Percentiles rank a stretch among this genome's conserved stretches.
These are phyloP conservation scores for Phytophthora chlamydospora DNA, from an alignment of 352 stramenopile genomes.

Conservation along the genomic window DNA sequence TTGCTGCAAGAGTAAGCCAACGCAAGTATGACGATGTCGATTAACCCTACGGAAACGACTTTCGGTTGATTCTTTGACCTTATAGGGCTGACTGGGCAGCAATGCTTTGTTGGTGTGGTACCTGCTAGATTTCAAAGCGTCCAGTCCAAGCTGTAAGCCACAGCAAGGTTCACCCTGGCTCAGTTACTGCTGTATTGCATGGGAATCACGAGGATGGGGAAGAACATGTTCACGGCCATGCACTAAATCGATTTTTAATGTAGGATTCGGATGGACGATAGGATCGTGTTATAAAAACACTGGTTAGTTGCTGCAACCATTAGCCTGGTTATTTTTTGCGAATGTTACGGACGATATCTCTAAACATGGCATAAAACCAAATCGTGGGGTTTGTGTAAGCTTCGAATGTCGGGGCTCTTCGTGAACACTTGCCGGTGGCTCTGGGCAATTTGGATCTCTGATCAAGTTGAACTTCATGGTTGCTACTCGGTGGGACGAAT, in stretches of 20 bases:
- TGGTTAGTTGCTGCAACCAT: too few relatives aligned
- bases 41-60: neutral
- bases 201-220: too few relatives aligned
- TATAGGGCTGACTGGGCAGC: neutral
- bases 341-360: too few relatives aligned
- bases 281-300: too few relatives aligned
- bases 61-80: neutral
- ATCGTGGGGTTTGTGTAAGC: too few relatives aligned
- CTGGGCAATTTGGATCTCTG: conserved; percentile 5
- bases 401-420: neutral
- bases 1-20: conserved; percentile 63
- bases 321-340: too few relatives aligned
- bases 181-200: too few relatives aligned
- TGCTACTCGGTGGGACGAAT: conserved; percentile 32
- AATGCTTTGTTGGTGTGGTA: neutral
- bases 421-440: neutral
- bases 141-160: conserved; percentile 11
- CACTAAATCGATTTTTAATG: too few relatives aligned
- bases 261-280: too few relatives aligned
- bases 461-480: conserved; percentile 32
- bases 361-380: too few relatives aligned
- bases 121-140: conserved; percentile 2
- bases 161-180: too few relatives aligned
- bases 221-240: too few relatives aligned
- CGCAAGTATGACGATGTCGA: conserved; percentile 5